phyloP scores from a whole-genome alignment of 805 yeast species.

The Ogataea angusta region DNA sequence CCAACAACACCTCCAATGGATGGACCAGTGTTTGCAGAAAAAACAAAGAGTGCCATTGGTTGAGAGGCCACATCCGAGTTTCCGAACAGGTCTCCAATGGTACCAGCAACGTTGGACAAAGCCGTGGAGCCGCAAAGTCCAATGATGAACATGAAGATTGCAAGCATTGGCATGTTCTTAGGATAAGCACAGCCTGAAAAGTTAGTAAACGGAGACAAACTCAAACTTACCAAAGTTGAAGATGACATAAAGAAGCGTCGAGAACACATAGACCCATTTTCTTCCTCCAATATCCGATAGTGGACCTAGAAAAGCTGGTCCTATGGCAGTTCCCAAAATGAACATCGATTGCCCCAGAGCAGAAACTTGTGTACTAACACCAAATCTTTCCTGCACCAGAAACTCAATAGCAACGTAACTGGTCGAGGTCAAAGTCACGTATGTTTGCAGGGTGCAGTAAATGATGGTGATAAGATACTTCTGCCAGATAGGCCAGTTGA shows the following conservation, averaged over 20 bases:
- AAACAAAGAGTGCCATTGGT: conserved; percentile 35
- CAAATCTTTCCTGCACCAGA: conserved; percentile 27
- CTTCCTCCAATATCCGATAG: conserved; percentile 36
- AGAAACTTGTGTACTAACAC: conserved; percentile 31
- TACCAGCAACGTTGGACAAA: conserved; percentile 35
- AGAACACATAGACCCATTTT: conserved; percentile 36
- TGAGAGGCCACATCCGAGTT: conserved; percentile 35
- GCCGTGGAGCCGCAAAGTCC: conserved; percentile 35
- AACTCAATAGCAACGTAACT: conserved; percentile 33
- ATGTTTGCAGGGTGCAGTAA: conserved; percentile 31
- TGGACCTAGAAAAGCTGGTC: conserved; percentile 37
- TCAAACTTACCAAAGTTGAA: conserved; percentile 30
- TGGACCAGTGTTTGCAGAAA: conserved; percentile 36
- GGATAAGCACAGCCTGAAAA: conserved; percentile 32
- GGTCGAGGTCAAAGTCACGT: conserved; percentile 34
- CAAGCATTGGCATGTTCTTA: conserved; percentile 32
- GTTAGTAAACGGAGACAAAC: conserved; percentile 5
- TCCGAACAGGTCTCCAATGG: conserved; percentile 35
- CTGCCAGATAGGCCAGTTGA: conserved; percentile 27
- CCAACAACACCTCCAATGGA: conserved; percentile 37
- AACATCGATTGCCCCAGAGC: conserved; percentile 36
- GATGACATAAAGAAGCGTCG: conserved; percentile 27
- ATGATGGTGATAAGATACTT: conserved; percentile 26
- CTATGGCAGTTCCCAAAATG: conserved; percentile 35
- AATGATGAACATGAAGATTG: conserved; percentile 32